Base-by-base conservation (phyloP, 164 flowering plant species). In the Protea cynaroides region DNA sequence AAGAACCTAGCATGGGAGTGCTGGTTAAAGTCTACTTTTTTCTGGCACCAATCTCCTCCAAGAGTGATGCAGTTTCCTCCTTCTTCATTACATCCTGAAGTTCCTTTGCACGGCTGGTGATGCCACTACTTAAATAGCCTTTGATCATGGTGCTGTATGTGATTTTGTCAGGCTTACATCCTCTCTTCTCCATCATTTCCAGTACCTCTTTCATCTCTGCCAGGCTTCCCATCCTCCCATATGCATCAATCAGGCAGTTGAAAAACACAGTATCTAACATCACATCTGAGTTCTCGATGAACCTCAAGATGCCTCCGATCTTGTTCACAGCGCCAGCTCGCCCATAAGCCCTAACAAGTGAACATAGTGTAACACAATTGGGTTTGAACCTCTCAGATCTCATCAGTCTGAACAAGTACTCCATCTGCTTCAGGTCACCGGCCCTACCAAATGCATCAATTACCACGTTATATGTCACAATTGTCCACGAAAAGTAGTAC, bases 381-480 rank as follows among this genome's bases (percentile, higher is more conserved):
- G 99, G 99, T 69, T 81, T 89, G 37, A 94, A 82, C 67, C 87
- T 79, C 75, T 91, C 96, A 3, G 96, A 84, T 56, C 76, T 85
- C 99, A 92, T 95, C 61, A 95, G 69, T 76, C 96, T 79, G 65
- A 95, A 95, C 68, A 95, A 56, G 74, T 82, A 88, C 69, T 95
- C 97, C 99, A 95, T 92, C 80, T 89, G 96, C 72, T 83, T 84
- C 69, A 95, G 70, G 65, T 95, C 94, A 15, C 99, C 97, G 19
- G 97, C 99, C 66, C 86, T 82, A 19, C 99, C 94, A 71, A 91
- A 95, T 62, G 97, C 96, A 72, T 92, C 97, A 44, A 95, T 95
- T 13, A 95, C 83, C 49, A 95, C 85, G 67, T 95, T 95, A 76
- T 95, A 95, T 8, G 97, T 95, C 9, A 95, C 94, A 46, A 84